These are phyloP conservation scores for Panicum miliaceum DNA, from an alignment of 176 grass and related monocot species.

Conservation along the genomic window DNA sequence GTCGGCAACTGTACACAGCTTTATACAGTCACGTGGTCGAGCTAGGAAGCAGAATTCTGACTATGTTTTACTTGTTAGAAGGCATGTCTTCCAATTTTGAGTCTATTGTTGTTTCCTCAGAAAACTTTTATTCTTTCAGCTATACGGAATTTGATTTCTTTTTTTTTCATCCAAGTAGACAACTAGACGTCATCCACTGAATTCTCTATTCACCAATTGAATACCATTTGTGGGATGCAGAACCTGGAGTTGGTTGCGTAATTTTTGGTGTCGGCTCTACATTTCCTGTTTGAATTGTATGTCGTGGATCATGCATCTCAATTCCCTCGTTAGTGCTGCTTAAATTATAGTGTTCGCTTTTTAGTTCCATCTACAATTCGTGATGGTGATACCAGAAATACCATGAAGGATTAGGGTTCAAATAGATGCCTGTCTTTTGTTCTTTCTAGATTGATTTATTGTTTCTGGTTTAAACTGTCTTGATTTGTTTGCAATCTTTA, in stretches of 20 bases:
- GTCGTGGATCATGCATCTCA: not conserved
- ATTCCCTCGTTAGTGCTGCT: not conserved
- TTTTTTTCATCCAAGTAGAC: not conserved
- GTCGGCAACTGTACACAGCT: conserved; percentile 62
- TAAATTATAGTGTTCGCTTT: not conserved
- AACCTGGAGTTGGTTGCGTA: not conserved
- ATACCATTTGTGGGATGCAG: not conserved
- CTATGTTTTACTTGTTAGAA: conserved; percentile 64
- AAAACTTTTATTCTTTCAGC: conserved; percentile 25
- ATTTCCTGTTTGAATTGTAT: conserved; percentile 24
- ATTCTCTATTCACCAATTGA: conserved; percentile 11
- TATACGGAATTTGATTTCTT: not conserved
- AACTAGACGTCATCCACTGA: not conserved
- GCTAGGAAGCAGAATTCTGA: conserved; percentile 75
- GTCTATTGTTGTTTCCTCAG: conserved; percentile 6
- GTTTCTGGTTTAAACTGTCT: not conserved
- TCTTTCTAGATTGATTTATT: not conserved
- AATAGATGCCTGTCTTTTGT: not conserved
- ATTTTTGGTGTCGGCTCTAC: not conserved
- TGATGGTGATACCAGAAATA: not conserved
- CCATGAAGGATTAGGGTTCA: not conserved
- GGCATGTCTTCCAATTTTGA: conserved; percentile 44
- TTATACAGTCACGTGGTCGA: conserved; percentile 91
- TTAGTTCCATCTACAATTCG: not conserved
- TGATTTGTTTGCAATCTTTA: not conserved